Base-by-base conservation (phyloP, 495 filamentous ascomycete species). In the Ascodesmis nigricans region DNA sequence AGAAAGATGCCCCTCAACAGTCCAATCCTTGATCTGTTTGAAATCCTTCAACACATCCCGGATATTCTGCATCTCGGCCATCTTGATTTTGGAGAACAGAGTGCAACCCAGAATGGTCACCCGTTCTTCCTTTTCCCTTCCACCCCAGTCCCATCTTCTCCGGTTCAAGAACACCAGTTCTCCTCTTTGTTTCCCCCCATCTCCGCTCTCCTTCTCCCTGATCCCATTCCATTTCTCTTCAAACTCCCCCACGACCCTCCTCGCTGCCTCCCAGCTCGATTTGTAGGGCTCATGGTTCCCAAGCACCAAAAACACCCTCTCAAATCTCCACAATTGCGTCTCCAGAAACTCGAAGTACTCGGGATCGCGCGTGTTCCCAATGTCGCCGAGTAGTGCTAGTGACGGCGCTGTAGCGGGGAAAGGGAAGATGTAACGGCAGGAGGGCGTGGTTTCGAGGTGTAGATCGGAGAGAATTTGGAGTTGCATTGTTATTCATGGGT, bases 391-490 rank as follows among this genome's bases (percentile, higher is more conserved):
- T 3, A 71, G 56, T 1, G 61, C 62, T 0, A 75, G 54, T 37
- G 66, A 62, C 2, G 59, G 59, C 3, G 62, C 59, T 30, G 50
- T 44, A 4, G 60, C 55, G 0, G 33, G 25, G 19, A 68, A 58
- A 1, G 57, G 36, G 35, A 64, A 69, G 7, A 50, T 18, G 35
- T 61, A 55, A 44, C 70, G 71, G 14, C 53, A 44, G 16, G 48
- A 38, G 0, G 56, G 53, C n/a, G n/a, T n/a, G 7, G 38, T 50
- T 37, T 73, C 64, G 0, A 72, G 49, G 40, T 71, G 67, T 2
- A 72, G 55, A 46, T 73, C 67, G 0, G 66, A 71, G 18, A 67
- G 32, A 17, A 70, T 60, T 38, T 72, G 69, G 32, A 72, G 29
- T 19, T 31, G 31, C 29, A 46, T 21, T 9, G 35, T 30, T 23